phyloP scores from a whole-genome alignment of 176 grass and related monocot species.

The Carex parvula region DNA sequence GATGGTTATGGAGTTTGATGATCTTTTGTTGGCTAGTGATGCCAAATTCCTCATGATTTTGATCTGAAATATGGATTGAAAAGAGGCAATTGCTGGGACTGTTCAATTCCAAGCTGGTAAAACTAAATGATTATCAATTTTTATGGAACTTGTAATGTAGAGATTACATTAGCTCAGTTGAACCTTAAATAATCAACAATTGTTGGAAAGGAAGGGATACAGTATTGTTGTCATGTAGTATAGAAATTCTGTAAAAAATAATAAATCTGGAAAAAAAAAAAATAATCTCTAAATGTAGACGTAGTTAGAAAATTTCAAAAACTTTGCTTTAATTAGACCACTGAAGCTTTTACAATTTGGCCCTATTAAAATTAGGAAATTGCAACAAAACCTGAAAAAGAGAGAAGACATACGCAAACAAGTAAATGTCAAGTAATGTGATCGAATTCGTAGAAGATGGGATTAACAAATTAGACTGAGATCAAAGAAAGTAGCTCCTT shows the following conservation, averaged over 20 bases:
- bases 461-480: not conserved
- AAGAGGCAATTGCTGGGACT: not conserved
- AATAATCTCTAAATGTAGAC: not conserved
- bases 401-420: not conserved
- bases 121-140: not conserved
- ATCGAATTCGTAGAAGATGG: not conserved
- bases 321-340: slow-evolving; percentile 13
- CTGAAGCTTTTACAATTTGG: not conserved
- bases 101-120: not conserved
- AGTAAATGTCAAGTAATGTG: not conserved
- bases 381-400: not conserved
- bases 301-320: not conserved
- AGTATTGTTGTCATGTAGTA: not conserved
- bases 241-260: not conserved
- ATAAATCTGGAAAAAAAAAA: not conserved
- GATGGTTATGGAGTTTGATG: slow-evolving; percentile 40
- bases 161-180: not conserved
- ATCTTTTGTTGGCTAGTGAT: slow-evolving; percentile 39
- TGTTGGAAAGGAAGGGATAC: not conserved
- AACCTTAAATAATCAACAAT: not conserved
- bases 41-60: slow-evolving; percentile 39
- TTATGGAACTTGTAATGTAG: not conserved
- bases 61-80: not conserved
- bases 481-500: not conserved
- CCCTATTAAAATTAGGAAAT: slow-evolving; percentile 1